Base-by-base conservation (phyloP, 1,284 basidiomycete species). In the Bjerkandera adusta region DNA sequence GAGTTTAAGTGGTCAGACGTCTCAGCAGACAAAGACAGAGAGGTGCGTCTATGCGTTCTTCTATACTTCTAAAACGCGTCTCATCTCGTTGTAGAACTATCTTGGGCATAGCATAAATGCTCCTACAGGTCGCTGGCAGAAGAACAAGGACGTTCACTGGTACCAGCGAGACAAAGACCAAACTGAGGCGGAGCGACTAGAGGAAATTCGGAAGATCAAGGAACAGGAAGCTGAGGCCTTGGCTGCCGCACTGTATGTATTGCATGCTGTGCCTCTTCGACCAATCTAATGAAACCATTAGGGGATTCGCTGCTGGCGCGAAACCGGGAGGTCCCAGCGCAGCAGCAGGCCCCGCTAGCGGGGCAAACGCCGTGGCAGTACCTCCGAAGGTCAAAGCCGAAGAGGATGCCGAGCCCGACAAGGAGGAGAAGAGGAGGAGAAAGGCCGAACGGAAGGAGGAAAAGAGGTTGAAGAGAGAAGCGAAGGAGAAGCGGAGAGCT, bases 131-230 rank as follows among this genome's bases (percentile, higher is more conserved):
- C 75, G 93, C 52, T 96, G 92, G 92, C 92, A 96, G 68, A 94
- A 93, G 70, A 91, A 92, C 70, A 92, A 94, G 63, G 92, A 96
- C 59, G 71, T 96, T 15, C 92, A 96, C 62, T 96, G 92, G 92
- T 96, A 96, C 62, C 79, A 71, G 52, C 81, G 92, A 27, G 89
- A 93, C 2, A 34, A 59, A 10, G 57, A 66, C 0, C 54, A 64
- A 5, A 55, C 55, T 0, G 78, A 81, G 20, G 64, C 60, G 8
- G 80, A 81, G 45, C 70, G 77, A 45, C 55, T 48, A 0, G 87
- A 86, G 52, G 92, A 96, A 68, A 84, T 95, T 32, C 69, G 77
- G 50, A 81, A 76, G 58, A 65, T 95, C 48, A 95, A 95, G 65
- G 87, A 92, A 60, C 77, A 84, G 15, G 92, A 96, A 62, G 89